Conservation (phyloP, 192 early-diverging fungal species). For the Mortierella alpina region DNA sequence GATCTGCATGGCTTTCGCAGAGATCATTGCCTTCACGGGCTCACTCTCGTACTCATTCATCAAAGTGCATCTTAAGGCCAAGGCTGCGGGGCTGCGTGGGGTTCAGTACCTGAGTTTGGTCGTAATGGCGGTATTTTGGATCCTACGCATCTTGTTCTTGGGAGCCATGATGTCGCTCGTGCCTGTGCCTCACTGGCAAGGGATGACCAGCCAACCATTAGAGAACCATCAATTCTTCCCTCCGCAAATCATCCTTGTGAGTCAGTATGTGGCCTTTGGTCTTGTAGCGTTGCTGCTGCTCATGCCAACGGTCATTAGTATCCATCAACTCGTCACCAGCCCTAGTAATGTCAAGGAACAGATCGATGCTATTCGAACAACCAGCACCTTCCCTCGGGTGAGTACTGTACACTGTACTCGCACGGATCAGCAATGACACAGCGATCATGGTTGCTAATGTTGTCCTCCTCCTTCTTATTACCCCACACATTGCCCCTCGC, state of each 20-base stretch:
- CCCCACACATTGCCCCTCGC: background rate
- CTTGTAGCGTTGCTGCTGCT: conserved; percentile 10
- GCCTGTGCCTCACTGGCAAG: conserved; percentile 25
- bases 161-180: conserved; percentile 14
- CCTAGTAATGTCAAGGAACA: conserved; percentile 19
- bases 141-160: conserved; percentile 10
- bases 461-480: background rate
- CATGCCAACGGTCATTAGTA: conserved; percentile 20
- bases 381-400: conserved; percentile 27
- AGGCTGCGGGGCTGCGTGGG: conserved; percentile 16
- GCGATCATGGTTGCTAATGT: background rate
- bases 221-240: conserved; percentile 16
- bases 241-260: background rate
- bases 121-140: conserved; percentile 11
- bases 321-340: conserved; percentile 17
- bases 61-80: conserved; percentile 25
- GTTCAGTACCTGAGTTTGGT: conserved; percentile 25
- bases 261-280: conserved; percentile 10
- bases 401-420: background rate
- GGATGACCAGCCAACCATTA: background rate
- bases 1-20: conserved; percentile 17
- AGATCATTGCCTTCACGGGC: conserved; percentile 18
- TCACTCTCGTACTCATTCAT: conserved; percentile 25
- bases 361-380: conserved; percentile 13
- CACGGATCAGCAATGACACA: background rate